Base-by-base conservation (phyloP, 192 early-diverging fungal genomes). In the Phycomyces blakesleeanus region DNA sequence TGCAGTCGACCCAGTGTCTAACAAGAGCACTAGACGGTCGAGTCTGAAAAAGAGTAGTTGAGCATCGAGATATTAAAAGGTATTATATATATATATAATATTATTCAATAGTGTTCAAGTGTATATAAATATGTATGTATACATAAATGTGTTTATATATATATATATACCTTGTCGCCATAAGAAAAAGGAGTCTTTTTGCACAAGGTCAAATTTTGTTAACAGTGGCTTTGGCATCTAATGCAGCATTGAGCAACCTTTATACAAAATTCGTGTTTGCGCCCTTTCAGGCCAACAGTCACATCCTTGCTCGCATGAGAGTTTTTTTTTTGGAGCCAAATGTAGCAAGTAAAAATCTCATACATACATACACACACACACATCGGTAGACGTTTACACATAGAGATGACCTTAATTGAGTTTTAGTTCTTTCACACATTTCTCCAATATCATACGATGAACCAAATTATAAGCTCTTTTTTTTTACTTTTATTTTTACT, bases 1-100 rank as follows among this genome's bases (percentile, higher is more conserved):
- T 0, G 88, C 74, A 5, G 94, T 97, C 1, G 93, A 93, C 22
- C 97, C 97, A 7, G 90, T 97, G 64, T 98, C 96, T 38, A 99
- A 78, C 21, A 99, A 84, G 26, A 90, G 82, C 49, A 99, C 86
- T 21, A 99, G 86, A 34, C 96, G 85, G 70, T 99, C 96, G 55
- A 99, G 84, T 69, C 97, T 92, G 52, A 73, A 69, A 27, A 11
- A 21, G 26, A 24, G 15, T 1, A 16, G 9, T 50, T 50, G 27
- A n/a, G 26, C 27, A 61, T 9, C n/a, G 12, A 49, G 11, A 47
- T n/a, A 8, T 20, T 34, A 4, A 52, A 34, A 37, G 5, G 5
- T 38, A 38, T 52, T 37, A 4, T 34, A 14, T 61, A 29, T 37
- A 39, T 5, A 18, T 5, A 16, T 51, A 16, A 38, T 44, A 18